Base-by-base conservation (phyloP, 306 rosid genomes). In the Cucumis hystrix region DNA sequence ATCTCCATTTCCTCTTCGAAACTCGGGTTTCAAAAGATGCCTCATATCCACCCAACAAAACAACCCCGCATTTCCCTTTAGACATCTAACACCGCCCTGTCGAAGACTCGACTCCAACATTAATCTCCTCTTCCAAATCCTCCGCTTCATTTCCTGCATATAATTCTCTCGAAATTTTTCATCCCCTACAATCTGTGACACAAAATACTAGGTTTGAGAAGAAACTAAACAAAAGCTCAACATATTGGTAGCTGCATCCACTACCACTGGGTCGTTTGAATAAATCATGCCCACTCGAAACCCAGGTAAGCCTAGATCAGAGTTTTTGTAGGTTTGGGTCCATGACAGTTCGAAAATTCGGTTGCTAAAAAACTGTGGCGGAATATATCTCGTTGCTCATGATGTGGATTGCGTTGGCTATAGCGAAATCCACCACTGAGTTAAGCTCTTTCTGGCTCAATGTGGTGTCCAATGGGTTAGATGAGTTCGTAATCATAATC, bases 31-130 rank as follows among this genome's bases (percentile, higher is more conserved):
- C 35, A 94, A 59, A 8, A 94, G 58, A 21, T 83, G 81, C 39
- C 91, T 86, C 98, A 91, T 90, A 79, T 94, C 97, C 37, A 91
- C 97, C 98, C 98, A 91, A 62, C 92, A 90, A 64, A 91, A 94
- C 82, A 94, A 61, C 40, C 96, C 91, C 0, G 94, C 91, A 69
- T 94, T 91, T 80, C 98, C 87, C 71, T 85, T 77, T 83, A 90
- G 60, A 40, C 94, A 94, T 21, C 16, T 15, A 3, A 94, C 87
- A 37, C 92, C 93, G 0, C 88, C 92, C 57, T 76, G 80, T 8
- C 72, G 77, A 1, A 92, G 87, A 4, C 94, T 92, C 28, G 49
- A 74, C 2, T 85, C 89, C 3, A 92, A 74, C 83, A 80, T 80
- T 23, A 82, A 87, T 83, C 72, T 90, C 6, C 90, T 79, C 74